Percentiles rank a stretch among this genome's conserved stretches.
Evolutionary conservation across 164 flowering plant species (phyloP).

Genomic region (Magnolia changhungtana): DNA sequence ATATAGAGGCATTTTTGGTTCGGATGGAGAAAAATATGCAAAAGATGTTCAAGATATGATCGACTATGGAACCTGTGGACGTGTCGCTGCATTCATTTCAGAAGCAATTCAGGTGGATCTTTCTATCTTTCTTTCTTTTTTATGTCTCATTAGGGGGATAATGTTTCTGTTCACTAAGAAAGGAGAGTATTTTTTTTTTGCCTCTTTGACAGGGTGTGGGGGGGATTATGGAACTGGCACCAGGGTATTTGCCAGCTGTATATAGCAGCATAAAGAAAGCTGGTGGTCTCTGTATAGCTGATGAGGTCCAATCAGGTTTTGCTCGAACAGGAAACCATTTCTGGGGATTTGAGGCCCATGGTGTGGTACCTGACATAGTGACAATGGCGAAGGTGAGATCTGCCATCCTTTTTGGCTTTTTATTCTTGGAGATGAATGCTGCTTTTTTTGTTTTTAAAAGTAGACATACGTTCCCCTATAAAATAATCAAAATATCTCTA

Average conservation of each 20-base stretch:
- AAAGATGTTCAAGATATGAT: slow-evolving; percentile 79
- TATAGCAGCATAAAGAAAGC: slow-evolving; percentile 63
- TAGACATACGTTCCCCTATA: too few relatives aligned
- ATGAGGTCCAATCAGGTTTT: slow-evolving; percentile 92
- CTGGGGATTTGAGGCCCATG: slow-evolving; percentile 92
- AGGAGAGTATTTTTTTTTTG: not conserved
- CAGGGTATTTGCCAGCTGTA: slow-evolving; percentile 81
- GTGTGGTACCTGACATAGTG: slow-evolving; percentile 93
- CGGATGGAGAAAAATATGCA: slow-evolving; percentile 84
- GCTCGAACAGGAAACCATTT: slow-evolving; percentile 88
- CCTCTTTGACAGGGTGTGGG: slow-evolving; percentile 73
- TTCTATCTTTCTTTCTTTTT: not conserved
- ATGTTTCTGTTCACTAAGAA: not conserved
- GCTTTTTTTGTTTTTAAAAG: too few relatives aligned
- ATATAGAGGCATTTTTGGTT: slow-evolving; percentile 83
- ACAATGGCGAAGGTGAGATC: slow-evolving; percentile 88
- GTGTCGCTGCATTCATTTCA: slow-evolving; percentile 72
- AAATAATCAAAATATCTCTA: too few relatives aligned
- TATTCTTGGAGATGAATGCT: too few relatives aligned
- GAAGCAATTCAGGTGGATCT: slow-evolving; percentile 85
- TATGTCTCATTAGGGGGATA: not conserved
- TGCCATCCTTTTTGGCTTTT: not conserved
- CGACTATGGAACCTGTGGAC: slow-evolving; percentile 77
- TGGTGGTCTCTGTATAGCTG: slow-evolving; percentile 89
- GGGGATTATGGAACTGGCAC: slow-evolving; percentile 81